Evolutionary conservation across 2,329 filamentous ascomycete genomes (phyloP).

Genomic region (Apiospora kogelbergensis): DNA sequence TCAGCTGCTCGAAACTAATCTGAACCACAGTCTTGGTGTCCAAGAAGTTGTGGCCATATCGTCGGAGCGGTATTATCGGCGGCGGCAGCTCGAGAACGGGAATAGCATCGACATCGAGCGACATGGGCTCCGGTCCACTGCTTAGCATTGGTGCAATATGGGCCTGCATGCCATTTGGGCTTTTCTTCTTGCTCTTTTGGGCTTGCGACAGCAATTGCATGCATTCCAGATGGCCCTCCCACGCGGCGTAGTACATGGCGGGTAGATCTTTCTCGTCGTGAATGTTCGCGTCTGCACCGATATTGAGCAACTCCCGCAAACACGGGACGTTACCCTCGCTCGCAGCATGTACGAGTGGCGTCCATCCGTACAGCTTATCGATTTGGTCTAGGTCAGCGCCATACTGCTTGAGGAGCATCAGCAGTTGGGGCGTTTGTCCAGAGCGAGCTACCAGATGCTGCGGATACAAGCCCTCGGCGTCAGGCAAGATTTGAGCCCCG

Average conservation of each 20-base stretch:
- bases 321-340: conserved; percentile 94
- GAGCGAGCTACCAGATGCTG: conserved; percentile 94
- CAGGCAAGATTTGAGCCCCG: conserved; percentile 80
- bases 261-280: conserved; percentile 90
- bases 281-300: conserved; percentile 75
- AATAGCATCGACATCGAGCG: conserved; percentile 81
- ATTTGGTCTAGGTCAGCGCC: conserved; percentile 88
- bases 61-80: conserved; percentile 89
- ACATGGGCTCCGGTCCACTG: conserved; percentile 58
- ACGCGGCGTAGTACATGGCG: conserved; percentile 97
- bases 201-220: conserved; percentile 80
- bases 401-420: conserved; percentile 78
- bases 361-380: conserved; percentile 97
- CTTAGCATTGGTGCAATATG: conserved; percentile 44
- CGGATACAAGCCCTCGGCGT: conserved; percentile 95
- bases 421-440: conserved; percentile 74
- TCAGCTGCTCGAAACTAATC: conserved; percentile 79
- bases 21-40: conserved; percentile 97
- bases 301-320: conserved; percentile 75
- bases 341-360: conserved; percentile 90
- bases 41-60: conserved; percentile 97
- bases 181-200: conserved; percentile 44
- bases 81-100: conserved; percentile 89
- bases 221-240: conserved; percentile 94
- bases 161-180: conserved; percentile 40